Base-by-base conservation (phyloP, 495 filamentous ascomycete genomes). In the Massariosphaeria phaeospora region DNA sequence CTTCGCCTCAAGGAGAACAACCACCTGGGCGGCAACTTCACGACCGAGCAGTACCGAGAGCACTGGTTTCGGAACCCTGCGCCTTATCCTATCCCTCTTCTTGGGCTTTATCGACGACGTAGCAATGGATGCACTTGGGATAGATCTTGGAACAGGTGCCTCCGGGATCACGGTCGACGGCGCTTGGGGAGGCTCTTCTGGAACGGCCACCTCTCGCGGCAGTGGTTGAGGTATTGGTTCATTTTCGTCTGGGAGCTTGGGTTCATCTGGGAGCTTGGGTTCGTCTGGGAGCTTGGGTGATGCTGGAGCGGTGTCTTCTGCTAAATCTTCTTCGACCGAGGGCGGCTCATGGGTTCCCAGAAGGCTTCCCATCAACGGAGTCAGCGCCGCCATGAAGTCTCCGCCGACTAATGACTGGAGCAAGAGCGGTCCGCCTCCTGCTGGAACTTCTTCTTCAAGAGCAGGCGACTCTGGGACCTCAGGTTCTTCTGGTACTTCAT, bases 1-100 rank as follows among this genome's bases (percentile, higher is more conserved):
- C n/a, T n/a, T n/a, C n/a, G n/a, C n/a, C n/a, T n/a, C n/a, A n/a
- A n/a, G n/a, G n/a, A n/a, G n/a, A n/a, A n/a, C n/a, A n/a, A n/a
- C n/a, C n/a, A n/a, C n/a, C n/a, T n/a, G n/a, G n/a, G n/a, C 35
- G 4, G 35, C 35, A n/a, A 38, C 20, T 17, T 38, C 35, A 38
- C 35, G 35, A n/a, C 35, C 35, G 35, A 38, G 5, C 12, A 44
- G 40, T 21, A 44, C 20, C 4, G 9, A 21, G 40, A 44, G 24
- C 10, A 20, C 10, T 12, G 40, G 15, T 5, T 25, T 27, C 13
- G 40, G 40, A 15, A 25, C 25, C 6, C 4, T 25, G 4, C 10
- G 6, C 40, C 40, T 44, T 11, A 44, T 44, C 20, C n/a, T 44
- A 21, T 44, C 40, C 40, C 40, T 10, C 20, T 44, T 44, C 24